Evolutionary conservation across 177 flowering plant species (phyloP).

Genomic region (Tripterygium wilfordii): DNA sequence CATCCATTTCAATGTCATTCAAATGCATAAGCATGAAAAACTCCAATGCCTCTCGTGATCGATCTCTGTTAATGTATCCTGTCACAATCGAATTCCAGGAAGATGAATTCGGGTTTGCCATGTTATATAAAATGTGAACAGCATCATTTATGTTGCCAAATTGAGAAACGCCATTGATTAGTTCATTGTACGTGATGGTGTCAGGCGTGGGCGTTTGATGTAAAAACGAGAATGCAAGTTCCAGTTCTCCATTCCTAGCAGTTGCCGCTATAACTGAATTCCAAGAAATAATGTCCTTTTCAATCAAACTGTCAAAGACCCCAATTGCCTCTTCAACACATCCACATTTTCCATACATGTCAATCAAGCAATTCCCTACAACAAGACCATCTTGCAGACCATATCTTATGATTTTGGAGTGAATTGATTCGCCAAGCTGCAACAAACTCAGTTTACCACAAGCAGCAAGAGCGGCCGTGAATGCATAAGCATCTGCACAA

Average conservation of each 20-base stretch:
- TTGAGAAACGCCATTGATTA: constrained; percentile 51
- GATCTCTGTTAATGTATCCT: constrained; percentile 44
- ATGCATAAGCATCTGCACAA: constrained; percentile 34
- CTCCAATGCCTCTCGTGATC: constrained; percentile 37
- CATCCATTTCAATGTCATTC: constrained; percentile 36
- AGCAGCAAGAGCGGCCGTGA: constrained; percentile 44
- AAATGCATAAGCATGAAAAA: constrained; percentile 47
- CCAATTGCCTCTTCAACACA: constrained; percentile 34
- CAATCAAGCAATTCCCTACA: constrained; percentile 52
- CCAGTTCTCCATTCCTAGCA: constrained; percentile 37
- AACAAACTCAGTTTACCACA: constrained; percentile 32
- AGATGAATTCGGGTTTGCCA: constrained; percentile 58
- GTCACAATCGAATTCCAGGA: constrained; percentile 71
- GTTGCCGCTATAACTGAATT: constrained; percentile 57
- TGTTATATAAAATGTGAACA: constrained; percentile 20
- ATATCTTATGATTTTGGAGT: constrained; percentile 38
- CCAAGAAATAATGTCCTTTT: constrained; percentile 59
- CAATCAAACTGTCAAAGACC: constrained; percentile 28
- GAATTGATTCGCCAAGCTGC: constrained; percentile 34
- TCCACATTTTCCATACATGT: constrained; percentile 63
- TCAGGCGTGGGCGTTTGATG: constrained; percentile 53
- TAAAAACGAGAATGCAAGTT: constrained; percentile 34
- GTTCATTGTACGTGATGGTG: constrained; percentile 58
- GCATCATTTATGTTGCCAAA: constrained; percentile 59
- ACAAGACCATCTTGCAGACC: constrained; percentile 29